Evolutionary conservation across 352 stramenopile species (phyloP).

Genomic region (Peronospora belbahrii): DNA sequence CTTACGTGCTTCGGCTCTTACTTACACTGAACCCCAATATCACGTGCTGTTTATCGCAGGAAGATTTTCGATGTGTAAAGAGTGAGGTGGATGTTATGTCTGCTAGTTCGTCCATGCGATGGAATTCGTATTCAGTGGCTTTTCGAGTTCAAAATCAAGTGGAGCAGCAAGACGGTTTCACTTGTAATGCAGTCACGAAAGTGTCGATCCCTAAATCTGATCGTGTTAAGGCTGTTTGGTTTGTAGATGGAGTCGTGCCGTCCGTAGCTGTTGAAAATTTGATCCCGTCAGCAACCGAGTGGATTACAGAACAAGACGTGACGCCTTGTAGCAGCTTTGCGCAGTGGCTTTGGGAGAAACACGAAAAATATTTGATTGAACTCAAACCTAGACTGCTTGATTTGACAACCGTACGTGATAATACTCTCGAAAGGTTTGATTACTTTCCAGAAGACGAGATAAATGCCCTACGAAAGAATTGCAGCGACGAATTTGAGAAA

Average conservation of each 20-base stretch:
- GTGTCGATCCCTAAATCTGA: slow-evolving; percentile 2
- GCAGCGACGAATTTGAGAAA: not conserved
- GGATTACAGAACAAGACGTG: not conserved
- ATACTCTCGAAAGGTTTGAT: slow-evolving; percentile 8
- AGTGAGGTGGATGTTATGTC: slow-evolving; percentile 6
- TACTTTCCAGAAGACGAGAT: slow-evolving; percentile 8
- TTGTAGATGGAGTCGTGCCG: slow-evolving; percentile 10
- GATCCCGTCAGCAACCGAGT: slow-evolving; percentile 7
- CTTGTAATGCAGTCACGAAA: not conserved
- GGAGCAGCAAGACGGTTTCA: slow-evolving; percentile 31
- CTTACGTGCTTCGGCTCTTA: slow-evolving; percentile 52
- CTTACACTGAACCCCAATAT: slow-evolving; percentile 16
- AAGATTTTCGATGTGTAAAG: slow-evolving; percentile 12
- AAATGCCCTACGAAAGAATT: not conserved
- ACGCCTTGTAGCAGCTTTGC: not conserved
- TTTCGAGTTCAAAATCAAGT: slow-evolving; percentile 40
- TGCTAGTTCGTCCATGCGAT: slow-evolving; percentile 1
- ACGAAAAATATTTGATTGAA: not conserved
- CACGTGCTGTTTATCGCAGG: slow-evolving; percentile 17
- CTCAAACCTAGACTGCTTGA: not conserved
- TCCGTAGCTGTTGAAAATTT: slow-evolving; percentile 11
- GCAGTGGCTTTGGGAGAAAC: slow-evolving; percentile 13
- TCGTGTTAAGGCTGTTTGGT: slow-evolving; percentile 1
- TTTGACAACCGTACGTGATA: not conserved
- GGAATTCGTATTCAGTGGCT: slow-evolving; percentile 23